Percentiles rank a stretch among this genome's conserved stretches.
These are phyloP conservation scores for Dioscorea cayenensis DNA, from an alignment of 116 monocot species.

Conservation along the genomic window DNA sequence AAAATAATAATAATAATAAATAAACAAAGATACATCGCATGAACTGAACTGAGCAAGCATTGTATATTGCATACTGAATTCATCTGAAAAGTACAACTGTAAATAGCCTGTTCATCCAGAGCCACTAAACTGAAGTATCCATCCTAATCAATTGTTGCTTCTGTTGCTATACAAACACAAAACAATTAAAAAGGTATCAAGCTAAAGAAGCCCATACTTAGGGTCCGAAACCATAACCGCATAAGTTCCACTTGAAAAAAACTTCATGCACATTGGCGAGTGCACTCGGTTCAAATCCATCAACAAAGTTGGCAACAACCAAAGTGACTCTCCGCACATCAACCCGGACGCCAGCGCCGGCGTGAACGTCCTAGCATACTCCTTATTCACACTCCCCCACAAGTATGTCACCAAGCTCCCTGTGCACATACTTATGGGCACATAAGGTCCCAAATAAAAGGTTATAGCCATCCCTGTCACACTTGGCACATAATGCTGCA, in stretches of 20 bases:
- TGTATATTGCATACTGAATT: too few species aligned
- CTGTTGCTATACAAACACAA: too few species aligned
- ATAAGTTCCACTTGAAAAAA: constrained; percentile 19
- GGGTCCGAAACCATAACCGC: too few species aligned
- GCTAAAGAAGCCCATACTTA: too few species aligned
- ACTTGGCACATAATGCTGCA: constrained; percentile 18
- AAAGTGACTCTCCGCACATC: constrained; percentile 40
- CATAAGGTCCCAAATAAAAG: constrained; percentile 32
- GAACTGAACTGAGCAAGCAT: too few species aligned
- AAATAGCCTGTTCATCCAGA: too few species aligned
- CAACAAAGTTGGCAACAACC: constrained; percentile 31
- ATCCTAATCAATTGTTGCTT: too few species aligned
- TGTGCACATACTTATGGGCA: constrained; percentile 35
- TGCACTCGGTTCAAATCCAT: constrained; percentile 25
- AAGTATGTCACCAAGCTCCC: constrained; percentile 34
- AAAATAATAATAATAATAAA: too few species aligned
- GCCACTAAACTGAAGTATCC: too few species aligned
- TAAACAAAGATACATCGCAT: too few species aligned
- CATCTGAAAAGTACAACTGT: too few species aligned
- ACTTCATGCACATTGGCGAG: constrained; percentile 45
- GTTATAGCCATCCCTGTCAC: constrained; percentile 48
- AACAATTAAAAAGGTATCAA: too few species aligned
- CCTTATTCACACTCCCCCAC: constrained; percentile 23
- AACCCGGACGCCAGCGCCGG: constrained; percentile 40
- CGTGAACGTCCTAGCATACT: constrained; percentile 19